phyloP scores from a whole-genome alignment of 1,139 yeast species.

The Ashbya aceris region DNA sequence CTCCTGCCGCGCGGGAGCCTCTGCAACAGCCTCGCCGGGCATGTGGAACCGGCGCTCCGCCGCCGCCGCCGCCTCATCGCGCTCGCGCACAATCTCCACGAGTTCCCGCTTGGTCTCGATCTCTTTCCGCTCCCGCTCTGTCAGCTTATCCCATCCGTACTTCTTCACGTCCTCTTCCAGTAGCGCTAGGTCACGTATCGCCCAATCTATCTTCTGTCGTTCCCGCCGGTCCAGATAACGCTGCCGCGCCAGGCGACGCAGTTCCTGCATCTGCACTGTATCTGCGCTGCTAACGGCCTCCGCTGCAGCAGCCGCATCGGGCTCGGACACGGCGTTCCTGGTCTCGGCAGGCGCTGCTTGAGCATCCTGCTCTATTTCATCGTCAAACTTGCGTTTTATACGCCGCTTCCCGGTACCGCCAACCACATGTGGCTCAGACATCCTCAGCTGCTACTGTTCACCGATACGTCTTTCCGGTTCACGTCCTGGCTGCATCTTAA shows the following conservation, averaged over 20 bases:
- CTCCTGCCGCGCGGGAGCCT: background rate
- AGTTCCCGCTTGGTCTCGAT: conserved; percentile 40
- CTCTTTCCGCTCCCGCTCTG: conserved; percentile 43
- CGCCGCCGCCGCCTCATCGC: conserved; percentile 31
- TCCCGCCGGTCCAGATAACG: conserved; percentile 41
- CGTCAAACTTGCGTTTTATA: conserved; percentile 1
- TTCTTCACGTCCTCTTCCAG: conserved; percentile 39
- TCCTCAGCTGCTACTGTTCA: background rate
- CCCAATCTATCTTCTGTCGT: conserved; percentile 35
- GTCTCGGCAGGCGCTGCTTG: no score
- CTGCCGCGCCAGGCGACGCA: conserved; percentile 42
- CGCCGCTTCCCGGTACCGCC: conserved; percentile 3
- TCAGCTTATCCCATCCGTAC: conserved; percentile 43
- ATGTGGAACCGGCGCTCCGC: conserved; percentile 37
- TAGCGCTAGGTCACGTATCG: conserved; percentile 41
- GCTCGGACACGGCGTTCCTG: no score
- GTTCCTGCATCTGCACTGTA: conserved; percentile 10
- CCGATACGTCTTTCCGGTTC: no score
- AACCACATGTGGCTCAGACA: conserved; percentile 1
- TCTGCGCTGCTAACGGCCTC: background rate
- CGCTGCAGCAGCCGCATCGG: conserved; percentile 1
- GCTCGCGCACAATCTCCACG: conserved; percentile 35
- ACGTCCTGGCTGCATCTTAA: no score
- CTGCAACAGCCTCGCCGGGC: conserved; percentile 32
- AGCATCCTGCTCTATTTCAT: conserved; percentile 5